A percentile compares a stretch with the other conserved stretches of the same genome.
Conservation (phyloP, 306 rosid species). For the Gastrolobium villosum region DNA sequence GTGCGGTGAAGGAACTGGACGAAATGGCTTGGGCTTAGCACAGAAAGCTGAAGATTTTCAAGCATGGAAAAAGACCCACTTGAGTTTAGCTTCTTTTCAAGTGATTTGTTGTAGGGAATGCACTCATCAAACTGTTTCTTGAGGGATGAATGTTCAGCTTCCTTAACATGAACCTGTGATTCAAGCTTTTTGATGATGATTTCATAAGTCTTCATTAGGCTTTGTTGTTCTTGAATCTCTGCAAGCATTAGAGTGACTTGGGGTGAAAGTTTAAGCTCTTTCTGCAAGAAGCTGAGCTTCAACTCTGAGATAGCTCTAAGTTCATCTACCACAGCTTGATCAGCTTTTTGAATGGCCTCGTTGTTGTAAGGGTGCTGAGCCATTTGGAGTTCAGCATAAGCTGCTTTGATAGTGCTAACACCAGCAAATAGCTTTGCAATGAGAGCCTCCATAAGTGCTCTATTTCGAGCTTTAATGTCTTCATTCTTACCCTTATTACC, state of each 20-base stretch:
- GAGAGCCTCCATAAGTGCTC: constrained; percentile 86
- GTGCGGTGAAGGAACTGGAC: constrained; percentile 66
- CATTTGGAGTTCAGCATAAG: constrained; percentile 95
- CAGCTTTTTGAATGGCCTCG: constrained; percentile 79
- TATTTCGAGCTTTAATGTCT: constrained; percentile 57
- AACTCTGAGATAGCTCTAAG: constrained; percentile 78
- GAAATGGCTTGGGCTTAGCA: constrained; percentile 65
- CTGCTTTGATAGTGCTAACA: constrained; percentile 89
- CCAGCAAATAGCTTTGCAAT: constrained; percentile 89
- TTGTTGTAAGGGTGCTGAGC: constrained; percentile 91
- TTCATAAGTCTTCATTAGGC: constrained; percentile 84
- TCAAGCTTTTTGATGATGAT: constrained; percentile 77
- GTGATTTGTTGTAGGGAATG: constrained; percentile 52
- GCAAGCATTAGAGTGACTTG: constrained; percentile 92
- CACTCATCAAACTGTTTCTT: constrained; percentile 55
- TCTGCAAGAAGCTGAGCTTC: constrained; percentile 72
- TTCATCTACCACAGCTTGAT: constrained; percentile 87
- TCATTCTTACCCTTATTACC: constrained; percentile 43
- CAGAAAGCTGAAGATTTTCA: constrained; percentile 55
- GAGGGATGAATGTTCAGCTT: constrained; percentile 37
- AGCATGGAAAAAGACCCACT: constrained; percentile 74
- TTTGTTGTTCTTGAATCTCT: constrained; percentile 96
- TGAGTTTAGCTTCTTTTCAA: constrained; percentile 69
- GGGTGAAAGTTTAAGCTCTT: constrained; percentile 85
- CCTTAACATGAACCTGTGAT: constrained; percentile 60